Evolutionary conservation across 495 filamentous ascomycete species (phyloP).

Genomic region (Physcia stellaris): DNA sequence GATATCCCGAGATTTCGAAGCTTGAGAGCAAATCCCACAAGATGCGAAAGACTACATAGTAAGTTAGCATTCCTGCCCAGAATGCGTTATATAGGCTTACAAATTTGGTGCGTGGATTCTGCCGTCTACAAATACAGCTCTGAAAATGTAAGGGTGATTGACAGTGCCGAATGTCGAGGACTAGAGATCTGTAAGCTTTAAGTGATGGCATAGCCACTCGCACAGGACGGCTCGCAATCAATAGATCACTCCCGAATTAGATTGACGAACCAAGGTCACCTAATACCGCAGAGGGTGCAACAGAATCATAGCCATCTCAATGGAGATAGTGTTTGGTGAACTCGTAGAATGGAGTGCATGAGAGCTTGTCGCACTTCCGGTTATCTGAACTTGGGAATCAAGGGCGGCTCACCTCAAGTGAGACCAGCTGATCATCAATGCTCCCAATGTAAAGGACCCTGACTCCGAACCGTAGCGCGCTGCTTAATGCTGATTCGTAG

Average conservation of each 20-base stretch:
- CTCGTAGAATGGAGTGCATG: too few species aligned
- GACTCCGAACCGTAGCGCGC: slow-evolving; percentile 60
- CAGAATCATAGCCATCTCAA: too few species aligned
- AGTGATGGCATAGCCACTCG: too few species aligned
- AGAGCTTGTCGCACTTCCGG: too few species aligned
- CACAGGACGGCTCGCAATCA: too few species aligned
- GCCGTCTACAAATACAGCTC: slow-evolving; percentile 89
- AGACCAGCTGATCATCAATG: slow-evolving; percentile 93
- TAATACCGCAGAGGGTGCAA: too few species aligned
- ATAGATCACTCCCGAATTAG: too few species aligned
- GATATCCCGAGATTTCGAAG: slow-evolving; percentile 82
- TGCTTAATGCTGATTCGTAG: slow-evolving; percentile 62
- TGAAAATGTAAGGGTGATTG: slow-evolving; percentile 81
- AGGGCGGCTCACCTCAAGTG: slow-evolving; percentile 65
- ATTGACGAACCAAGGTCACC: too few species aligned
- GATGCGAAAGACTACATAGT: slow-evolving; percentile 52
- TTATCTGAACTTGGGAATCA: too few species aligned
- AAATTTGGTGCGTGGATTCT: slow-evolving; percentile 88
- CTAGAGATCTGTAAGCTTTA: too few species aligned
- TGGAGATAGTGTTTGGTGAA: too few species aligned
- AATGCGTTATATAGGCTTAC: slow-evolving; percentile 25
- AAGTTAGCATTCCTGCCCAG: slow-evolving; percentile 6
- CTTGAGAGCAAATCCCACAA: slow-evolving; percentile 87
- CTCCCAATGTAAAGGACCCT: slow-evolving; percentile 78
- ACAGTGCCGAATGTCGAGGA: slow-evolving; percentile 75